These are phyloP conservation scores for Thyridium curvatum DNA, from an alignment of 2,329 filamentous ascomycete species.

Conservation along the genomic window DNA sequence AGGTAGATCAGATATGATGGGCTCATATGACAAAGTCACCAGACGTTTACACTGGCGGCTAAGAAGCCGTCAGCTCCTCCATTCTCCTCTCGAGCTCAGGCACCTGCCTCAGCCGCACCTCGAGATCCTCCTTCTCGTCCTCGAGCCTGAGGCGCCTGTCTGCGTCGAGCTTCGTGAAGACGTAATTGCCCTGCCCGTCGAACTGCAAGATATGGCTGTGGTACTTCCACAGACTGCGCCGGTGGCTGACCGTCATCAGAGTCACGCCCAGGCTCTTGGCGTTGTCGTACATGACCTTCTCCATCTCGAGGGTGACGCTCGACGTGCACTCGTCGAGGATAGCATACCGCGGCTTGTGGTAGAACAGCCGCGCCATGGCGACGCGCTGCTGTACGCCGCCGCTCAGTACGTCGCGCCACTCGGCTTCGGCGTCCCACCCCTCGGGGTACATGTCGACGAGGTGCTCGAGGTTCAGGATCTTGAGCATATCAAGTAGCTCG, in stretches of 20 bases:
- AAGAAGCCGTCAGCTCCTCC: constrained; percentile 61
- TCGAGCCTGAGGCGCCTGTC: constrained; percentile 79
- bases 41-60: not conserved
- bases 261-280: constrained; percentile 89
- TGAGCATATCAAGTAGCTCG: constrained; percentile 71
- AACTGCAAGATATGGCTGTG: constrained; percentile 94
- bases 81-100: constrained; percentile 84
- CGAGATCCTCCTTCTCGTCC: constrained; percentile 94
- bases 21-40: too few species aligned
- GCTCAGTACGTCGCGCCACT: constrained; percentile 93
- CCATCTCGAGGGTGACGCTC: constrained; percentile 89
- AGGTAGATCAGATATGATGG: too few species aligned
- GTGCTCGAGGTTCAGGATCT: constrained; percentile 74
- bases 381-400: constrained; percentile 92
- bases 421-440: constrained; percentile 89
- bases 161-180: constrained; percentile 86
- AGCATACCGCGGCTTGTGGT: constrained; percentile 86
- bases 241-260: constrained; percentile 92
- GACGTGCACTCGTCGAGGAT: constrained; percentile 97
- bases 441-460: constrained; percentile 69
- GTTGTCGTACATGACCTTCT: constrained; percentile 94
- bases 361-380: constrained; percentile 93
- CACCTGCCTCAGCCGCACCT: constrained; percentile 76
- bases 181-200: constrained; percentile 84
- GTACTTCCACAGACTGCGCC: constrained; percentile 92